These are phyloP conservation scores for Cryptococcus sp. DNA, from an alignment of 1,284 basidiomycete genomes.

Conservation along the genomic window DNA sequence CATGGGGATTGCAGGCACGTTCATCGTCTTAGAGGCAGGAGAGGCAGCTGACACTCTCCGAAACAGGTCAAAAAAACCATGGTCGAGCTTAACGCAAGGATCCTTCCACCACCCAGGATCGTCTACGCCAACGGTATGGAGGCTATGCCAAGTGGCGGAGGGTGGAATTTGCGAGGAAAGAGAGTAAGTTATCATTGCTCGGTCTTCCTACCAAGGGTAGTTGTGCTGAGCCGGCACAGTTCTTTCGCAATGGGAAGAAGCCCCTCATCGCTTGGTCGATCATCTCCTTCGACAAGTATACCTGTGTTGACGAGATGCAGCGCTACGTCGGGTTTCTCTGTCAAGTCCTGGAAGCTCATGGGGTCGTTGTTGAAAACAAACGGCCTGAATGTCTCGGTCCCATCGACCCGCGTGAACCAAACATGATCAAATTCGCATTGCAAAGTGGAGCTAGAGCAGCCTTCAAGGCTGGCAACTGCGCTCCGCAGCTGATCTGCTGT, in stretches of 20 bases:
- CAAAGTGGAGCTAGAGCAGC: constrained; percentile 41
- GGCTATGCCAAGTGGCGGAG: constrained; percentile 23
- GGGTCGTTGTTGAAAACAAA: constrained; percentile 36
- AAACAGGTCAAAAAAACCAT: constrained; percentile 43
- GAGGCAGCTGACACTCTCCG: background rate
- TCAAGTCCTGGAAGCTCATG: constrained; percentile 25
- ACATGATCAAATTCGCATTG: constrained; percentile 19
- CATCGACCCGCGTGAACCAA: constrained; percentile 27
- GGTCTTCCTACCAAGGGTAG: background rate
- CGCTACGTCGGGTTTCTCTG: constrained; percentile 34
- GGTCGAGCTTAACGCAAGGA: constrained; percentile 47
- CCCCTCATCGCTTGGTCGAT: constrained; percentile 50
- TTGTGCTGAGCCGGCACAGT: constrained; percentile 23
- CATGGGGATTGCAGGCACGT: constrained; percentile 52
- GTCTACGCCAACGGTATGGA: constrained; percentile 31
- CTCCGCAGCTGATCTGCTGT: constrained; percentile 50
- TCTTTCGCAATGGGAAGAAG: constrained; percentile 35
- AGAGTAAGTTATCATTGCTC: constrained; percentile 16
- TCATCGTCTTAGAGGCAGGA: background rate
- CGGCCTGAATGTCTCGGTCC: constrained; percentile 37
- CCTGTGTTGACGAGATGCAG: constrained; percentile 34
- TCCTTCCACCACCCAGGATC: constrained; percentile 46
- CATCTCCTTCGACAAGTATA: constrained; percentile 43
- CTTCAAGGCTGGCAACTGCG: constrained; percentile 29
- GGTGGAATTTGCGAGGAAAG: constrained; percentile 39